These are phyloP conservation scores for Penicillium mononematosum DNA, from an alignment of 495 filamentous ascomycete species.

Conservation along the genomic window DNA sequence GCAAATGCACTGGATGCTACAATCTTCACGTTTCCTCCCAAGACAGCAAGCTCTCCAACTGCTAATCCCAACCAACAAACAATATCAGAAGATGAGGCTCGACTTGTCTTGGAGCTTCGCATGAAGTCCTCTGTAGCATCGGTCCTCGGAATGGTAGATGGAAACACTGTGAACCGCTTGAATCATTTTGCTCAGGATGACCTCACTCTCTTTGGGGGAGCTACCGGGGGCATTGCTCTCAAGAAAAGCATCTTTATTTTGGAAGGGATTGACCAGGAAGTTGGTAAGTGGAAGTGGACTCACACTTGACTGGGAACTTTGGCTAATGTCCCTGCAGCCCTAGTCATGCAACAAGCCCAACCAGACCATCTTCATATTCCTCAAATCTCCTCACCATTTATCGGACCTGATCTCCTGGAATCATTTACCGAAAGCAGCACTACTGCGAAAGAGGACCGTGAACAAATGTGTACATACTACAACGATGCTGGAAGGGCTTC, in stretches of 20 bases:
- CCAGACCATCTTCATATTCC: conserved; percentile 23
- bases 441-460: conserved; percentile 8
- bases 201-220: conserved; percentile 40
- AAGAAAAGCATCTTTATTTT: conserved; percentile 44
- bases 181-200: conserved; percentile 48
- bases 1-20: conserved; percentile 35
- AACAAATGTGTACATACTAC: conserved; percentile 25
- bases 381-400: conserved; percentile 10
- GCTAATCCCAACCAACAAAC: conserved; percentile 7
- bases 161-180: conserved; percentile 45
- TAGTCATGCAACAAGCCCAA: conserved; percentile 23
- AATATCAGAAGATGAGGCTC: conserved; percentile 47
- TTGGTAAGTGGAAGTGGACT: conserved; percentile 34
- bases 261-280: conserved; percentile 45
- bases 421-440: conserved; percentile 8
- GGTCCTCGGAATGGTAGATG: conserved; percentile 42
- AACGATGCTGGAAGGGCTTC: conserved; percentile 1
- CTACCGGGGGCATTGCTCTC: conserved; percentile 11
- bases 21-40: conserved; percentile 37
- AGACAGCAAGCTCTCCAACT: not conserved
- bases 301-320: not conserved
- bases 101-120: conserved; percentile 55
- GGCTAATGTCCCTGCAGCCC: conserved; percentile 15
- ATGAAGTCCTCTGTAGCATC: conserved; percentile 53
- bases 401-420: conserved; percentile 13